Evolutionary conservation across 176 grass and related monocot genomes (phyloP).

Genomic region (Juncus inflexus): DNA sequence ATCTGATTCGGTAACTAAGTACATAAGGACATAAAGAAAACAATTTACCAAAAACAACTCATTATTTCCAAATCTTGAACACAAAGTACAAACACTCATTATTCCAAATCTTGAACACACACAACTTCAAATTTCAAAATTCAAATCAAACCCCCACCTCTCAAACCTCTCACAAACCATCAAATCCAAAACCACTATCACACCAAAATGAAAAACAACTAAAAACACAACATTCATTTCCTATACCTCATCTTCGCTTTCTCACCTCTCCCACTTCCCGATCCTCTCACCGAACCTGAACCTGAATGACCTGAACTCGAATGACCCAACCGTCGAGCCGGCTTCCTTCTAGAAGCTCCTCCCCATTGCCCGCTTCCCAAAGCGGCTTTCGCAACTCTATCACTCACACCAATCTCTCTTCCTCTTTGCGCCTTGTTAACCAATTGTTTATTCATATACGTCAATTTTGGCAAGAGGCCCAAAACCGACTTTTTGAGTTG

Average conservation of each 20-base stretch:
- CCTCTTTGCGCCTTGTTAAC: slow-evolving; percentile 62
- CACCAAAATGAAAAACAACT: neutral
- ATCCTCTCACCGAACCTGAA: slow-evolving; percentile 3
- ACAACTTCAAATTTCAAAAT: neutral
- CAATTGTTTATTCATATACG: slow-evolving; percentile 78
- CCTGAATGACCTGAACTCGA: slow-evolving; percentile 18
- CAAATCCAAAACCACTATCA: neutral
- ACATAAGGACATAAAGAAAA: neutral
- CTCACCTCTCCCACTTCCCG: slow-evolving; percentile 17
- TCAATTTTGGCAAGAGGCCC: slow-evolving; percentile 58
- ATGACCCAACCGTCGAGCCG: slow-evolving; percentile 27
- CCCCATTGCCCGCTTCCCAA: slow-evolving; percentile 46
- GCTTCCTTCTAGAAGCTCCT: slow-evolving; percentile 35
- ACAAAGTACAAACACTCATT: slow-evolving; percentile 6
- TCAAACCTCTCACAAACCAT: too few relatives aligned
- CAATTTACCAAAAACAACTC: neutral
- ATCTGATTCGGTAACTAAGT: too few relatives aligned
- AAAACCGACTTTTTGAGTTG: slow-evolving; percentile 54
- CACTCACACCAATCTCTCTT: slow-evolving; percentile 40
- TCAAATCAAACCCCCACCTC: neutral
- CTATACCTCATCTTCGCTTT: slow-evolving; percentile 35
- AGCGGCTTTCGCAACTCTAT: slow-evolving; percentile 75
- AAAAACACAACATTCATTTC: neutral
- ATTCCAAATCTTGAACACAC: slow-evolving; percentile 16
- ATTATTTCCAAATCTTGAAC: neutral